phyloP scores from a whole-genome alignment of 208 protist genomes.

The Leishmania tropica region DNA sequence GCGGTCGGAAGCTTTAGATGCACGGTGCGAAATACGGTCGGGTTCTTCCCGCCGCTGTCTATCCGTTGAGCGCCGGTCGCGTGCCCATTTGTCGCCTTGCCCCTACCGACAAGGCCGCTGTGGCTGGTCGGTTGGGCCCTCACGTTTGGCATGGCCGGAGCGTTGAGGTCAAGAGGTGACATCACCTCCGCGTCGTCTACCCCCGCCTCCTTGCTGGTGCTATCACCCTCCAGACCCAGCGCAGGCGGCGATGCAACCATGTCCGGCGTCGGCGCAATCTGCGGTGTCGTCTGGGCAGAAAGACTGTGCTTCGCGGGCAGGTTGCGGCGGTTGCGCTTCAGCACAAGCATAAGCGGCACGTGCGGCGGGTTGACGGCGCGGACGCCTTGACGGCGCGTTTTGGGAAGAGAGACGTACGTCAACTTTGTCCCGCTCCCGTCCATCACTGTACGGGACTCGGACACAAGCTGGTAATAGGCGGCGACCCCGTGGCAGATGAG shows the following conservation, averaged over 20 bases:
- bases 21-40: constrained; percentile 42
- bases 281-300: constrained; percentile 49
- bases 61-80: background rate
- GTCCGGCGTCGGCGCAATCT: constrained; percentile 31
- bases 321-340: constrained; percentile 55
- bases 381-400: constrained; percentile 43
- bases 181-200: constrained; percentile 28
- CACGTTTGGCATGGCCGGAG: constrained; percentile 10
- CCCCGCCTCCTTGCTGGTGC: background rate
- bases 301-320: constrained; percentile 45
- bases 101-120: background rate
- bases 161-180: constrained; percentile 45
- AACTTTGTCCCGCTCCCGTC: constrained; percentile 62
- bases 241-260: constrained; percentile 8
- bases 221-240: background rate
- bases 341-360: constrained; percentile 57
- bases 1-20: constrained; percentile 23
- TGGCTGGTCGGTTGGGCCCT: background rate
- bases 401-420: constrained; percentile 72
- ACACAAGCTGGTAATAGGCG: constrained; percentile 80
- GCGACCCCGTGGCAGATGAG: constrained; percentile 87
- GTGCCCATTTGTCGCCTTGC: background rate
- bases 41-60: constrained; percentile 20
- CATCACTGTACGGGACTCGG: constrained; percentile 49
- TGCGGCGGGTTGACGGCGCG: constrained; percentile 47